These are phyloP conservation scores for Globisporangium acanthophoron DNA, from an alignment of 352 stramenopile species.

Conservation along the genomic window DNA sequence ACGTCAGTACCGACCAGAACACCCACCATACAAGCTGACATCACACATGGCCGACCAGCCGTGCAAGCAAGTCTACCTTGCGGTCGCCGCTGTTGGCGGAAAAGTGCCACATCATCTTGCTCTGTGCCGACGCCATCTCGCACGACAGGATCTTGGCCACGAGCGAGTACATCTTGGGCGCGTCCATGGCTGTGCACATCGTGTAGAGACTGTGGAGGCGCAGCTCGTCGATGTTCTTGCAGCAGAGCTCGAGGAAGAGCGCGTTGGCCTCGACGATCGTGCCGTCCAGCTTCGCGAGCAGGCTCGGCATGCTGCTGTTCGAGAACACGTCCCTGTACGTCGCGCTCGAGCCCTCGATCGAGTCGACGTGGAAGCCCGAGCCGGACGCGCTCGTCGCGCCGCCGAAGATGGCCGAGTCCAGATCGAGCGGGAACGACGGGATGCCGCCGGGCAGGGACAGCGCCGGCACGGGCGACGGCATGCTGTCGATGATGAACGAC, in stretches of 20 bases:
- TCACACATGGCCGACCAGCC: background rate
- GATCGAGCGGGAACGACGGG: constrained; percentile 59
- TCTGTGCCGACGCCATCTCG: constrained; percentile 71
- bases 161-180: constrained; percentile 78
- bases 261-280: constrained; percentile 76
- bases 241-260: constrained; percentile 73
- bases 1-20: background rate
- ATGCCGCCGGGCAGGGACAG: constrained; percentile 60
- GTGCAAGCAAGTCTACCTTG: constrained; percentile 38
- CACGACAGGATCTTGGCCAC: constrained; percentile 72
- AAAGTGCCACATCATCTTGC: constrained; percentile 85
- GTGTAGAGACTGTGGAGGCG: constrained; percentile 75
- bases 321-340: constrained; percentile 70
- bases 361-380: constrained; percentile 18
- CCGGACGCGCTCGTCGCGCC: constrained; percentile 14
- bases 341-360: constrained; percentile 60
- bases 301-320: constrained; percentile 75
- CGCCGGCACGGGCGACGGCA: constrained; percentile 65
- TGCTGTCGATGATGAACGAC: constrained; percentile 73
- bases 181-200: constrained; percentile 69
- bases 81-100: constrained; percentile 53
- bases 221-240: constrained; percentile 77
- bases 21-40: background rate
- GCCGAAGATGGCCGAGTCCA: constrained; percentile 37
- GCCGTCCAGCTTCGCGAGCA: constrained; percentile 71